phyloP scores from a whole-genome alignment of 2,329 filamentous ascomycete species.

The Aspergillus fructus region DNA sequence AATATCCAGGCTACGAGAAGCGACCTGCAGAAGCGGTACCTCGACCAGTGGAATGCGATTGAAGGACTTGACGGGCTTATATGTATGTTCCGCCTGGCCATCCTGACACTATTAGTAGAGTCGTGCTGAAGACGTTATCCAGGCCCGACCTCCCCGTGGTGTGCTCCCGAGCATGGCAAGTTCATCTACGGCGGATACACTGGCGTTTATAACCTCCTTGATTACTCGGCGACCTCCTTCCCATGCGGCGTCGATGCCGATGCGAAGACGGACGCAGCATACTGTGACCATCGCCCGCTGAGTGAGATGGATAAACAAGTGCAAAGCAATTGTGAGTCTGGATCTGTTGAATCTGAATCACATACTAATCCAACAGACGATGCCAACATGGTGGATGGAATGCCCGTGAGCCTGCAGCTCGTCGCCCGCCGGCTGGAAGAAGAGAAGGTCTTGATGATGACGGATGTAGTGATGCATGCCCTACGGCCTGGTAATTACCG shows the following conservation, averaged over 20 bases:
- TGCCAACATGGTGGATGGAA: constrained; percentile 15
- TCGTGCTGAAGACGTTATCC: background rate
- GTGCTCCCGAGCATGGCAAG: constrained; percentile 18
- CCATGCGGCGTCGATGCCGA: constrained; percentile 20
- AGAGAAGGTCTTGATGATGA: constrained; percentile 39
- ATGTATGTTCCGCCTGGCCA: constrained; percentile 17
- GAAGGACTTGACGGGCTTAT: constrained; percentile 1
- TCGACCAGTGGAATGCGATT: constrained; percentile 16
- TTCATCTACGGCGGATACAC: constrained; percentile 21
- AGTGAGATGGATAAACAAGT: constrained; percentile 11
- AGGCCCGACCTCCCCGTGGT: constrained; percentile 22
- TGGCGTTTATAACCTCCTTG: constrained; percentile 21
- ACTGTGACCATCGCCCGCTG: constrained; percentile 3
- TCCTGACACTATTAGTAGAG: too few species aligned
- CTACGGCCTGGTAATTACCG: too few species aligned
- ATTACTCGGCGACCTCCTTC: constrained; percentile 22
- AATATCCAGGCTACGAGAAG: constrained; percentile 49
- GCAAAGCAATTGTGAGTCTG: constrained; percentile 11
- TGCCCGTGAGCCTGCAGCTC: constrained; percentile 31
- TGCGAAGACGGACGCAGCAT: constrained; percentile 6
- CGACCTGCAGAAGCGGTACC: constrained; percentile 35
- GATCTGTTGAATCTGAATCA: too few species aligned
- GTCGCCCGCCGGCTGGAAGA: constrained; percentile 32
- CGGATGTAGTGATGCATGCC: constrained; percentile 33
- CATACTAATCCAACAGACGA: background rate